Percentiles rank a stretch among this genome's conserved stretches.
phyloP scores from a whole-genome alignment of 2,329 filamentous ascomycete species.

The Calcarisporium arbuscula region DNA sequence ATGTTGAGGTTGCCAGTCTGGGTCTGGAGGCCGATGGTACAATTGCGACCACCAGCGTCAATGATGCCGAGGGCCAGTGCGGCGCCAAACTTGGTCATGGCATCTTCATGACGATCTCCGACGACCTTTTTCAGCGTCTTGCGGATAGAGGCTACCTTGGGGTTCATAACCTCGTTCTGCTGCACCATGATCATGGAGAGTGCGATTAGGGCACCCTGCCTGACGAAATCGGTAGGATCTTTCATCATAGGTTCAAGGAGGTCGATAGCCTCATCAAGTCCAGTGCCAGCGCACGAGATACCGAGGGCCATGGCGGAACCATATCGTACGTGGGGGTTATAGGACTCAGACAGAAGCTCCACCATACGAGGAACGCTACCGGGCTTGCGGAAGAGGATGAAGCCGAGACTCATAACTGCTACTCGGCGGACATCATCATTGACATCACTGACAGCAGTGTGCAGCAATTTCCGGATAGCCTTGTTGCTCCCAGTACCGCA shows the following conservation, averaged over 20 bases:
- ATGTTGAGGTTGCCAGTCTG: conserved; percentile 98
- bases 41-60: conserved; percentile 95
- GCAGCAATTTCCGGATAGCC: conserved; percentile 89
- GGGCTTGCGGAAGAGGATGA: conserved; percentile 97
- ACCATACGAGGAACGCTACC: conserved; percentile 98
- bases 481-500: conserved; percentile 98
- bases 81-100: conserved; percentile 98
- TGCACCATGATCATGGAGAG: conserved; percentile 99
- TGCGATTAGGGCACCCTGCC: conserved; percentile 90
- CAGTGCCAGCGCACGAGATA: conserved; percentile 95
- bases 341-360: conserved; percentile 93
- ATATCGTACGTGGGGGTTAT: conserved; percentile 97
- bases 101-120: conserved; percentile 91
- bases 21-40: conserved; percentile 94
- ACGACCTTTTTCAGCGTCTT: conserved; percentile 94
- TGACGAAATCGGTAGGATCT: conserved; percentile 96
- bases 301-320: conserved; percentile 97
- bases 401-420: conserved; percentile 95
- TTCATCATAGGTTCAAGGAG: conserved; percentile 99
- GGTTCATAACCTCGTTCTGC: conserved; percentile 98
- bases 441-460: conserved; percentile 95
- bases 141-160: conserved; percentile 83
- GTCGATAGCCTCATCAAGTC: conserved; percentile 92
- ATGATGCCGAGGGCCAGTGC: conserved; percentile 94
- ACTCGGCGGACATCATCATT: conserved; percentile 95